Evolutionary conservation across 2,329 filamentous ascomycete genomes (phyloP).

Genomic region (Exophiala sideris): DNA sequence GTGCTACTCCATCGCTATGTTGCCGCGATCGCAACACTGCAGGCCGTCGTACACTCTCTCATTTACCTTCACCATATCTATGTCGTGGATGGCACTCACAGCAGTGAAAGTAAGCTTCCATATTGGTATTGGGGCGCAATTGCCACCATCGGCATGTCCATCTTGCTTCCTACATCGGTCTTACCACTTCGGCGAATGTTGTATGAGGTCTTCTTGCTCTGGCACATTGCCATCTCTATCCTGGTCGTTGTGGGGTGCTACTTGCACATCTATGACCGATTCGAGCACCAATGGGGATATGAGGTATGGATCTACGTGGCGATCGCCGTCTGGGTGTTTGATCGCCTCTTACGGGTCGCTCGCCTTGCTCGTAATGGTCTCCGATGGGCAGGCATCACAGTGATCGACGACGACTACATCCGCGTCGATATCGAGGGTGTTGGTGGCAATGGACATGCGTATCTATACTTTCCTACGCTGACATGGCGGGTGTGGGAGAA

Average conservation of each 20-base stretch:
- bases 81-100: neutral
- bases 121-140: slow-evolving; percentile 37
- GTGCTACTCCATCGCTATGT: slow-evolving; percentile 38
- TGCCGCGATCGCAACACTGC: slow-evolving; percentile 28
- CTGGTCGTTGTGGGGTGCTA: slow-evolving; percentile 34
- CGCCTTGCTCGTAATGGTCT: slow-evolving; percentile 38
- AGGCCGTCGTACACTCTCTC: slow-evolving; percentile 22
- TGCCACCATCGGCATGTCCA: slow-evolving; percentile 31
- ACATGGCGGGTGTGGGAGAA: slow-evolving; percentile 16
- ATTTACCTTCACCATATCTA: slow-evolving; percentile 10
- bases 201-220: slow-evolving; percentile 38
- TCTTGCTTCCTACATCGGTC: slow-evolving; percentile 31
- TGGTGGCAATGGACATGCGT: slow-evolving; percentile 31
- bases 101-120: slow-evolving; percentile 9
- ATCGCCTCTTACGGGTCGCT: slow-evolving; percentile 42
- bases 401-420: slow-evolving; percentile 20
- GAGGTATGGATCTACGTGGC: slow-evolving; percentile 48
- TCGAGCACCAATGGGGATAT: slow-evolving; percentile 44
- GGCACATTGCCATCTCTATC: slow-evolving; percentile 33
- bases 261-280: slow-evolving; percentile 40
- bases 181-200: slow-evolving; percentile 30
- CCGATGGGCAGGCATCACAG: neutral
- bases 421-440: slow-evolving; percentile 6
- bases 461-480: slow-evolving; percentile 15
- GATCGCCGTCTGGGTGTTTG: slow-evolving; percentile 46